These are phyloP conservation scores for Raddia distichophylla DNA, from an alignment of 176 grass and related monocot species.

Conservation along the genomic window DNA sequence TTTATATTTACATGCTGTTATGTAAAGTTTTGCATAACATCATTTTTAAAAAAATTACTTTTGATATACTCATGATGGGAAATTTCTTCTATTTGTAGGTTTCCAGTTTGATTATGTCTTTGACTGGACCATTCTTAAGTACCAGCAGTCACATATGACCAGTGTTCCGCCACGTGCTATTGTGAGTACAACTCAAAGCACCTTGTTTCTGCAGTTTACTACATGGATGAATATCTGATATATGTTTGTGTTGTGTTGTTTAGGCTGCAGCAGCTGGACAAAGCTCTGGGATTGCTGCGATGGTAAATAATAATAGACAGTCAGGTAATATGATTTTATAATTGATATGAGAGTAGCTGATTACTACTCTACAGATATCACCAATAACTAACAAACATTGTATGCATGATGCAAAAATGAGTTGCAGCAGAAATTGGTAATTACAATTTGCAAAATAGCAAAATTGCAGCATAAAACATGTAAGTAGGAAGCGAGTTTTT, in stretches of 20 bases:
- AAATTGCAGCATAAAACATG: background rate
- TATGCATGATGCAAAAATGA: constrained; percentile 12
- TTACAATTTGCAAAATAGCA: background rate
- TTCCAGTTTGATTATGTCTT: constrained; percentile 99
- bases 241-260: constrained; percentile 29
- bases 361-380: background rate
- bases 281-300: constrained; percentile 60
- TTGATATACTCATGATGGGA: constrained; percentile 19
- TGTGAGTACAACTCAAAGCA: constrained; percentile 49
- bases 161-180: constrained; percentile 66
- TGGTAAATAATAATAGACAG: constrained; percentile 56
- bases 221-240: constrained; percentile 24
- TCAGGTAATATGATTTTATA: constrained; percentile 49
- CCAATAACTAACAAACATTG: background rate
- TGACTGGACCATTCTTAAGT: constrained; percentile 97
- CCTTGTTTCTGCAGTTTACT: constrained; percentile 14
- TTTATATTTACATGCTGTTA: constrained; percentile 29
- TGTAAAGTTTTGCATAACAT: background rate
- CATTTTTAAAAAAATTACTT: background rate
- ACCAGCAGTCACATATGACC: constrained; percentile 81
- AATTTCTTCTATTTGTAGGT: constrained; percentile 47
- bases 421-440: background rate
- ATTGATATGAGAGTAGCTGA: constrained; percentile 5
- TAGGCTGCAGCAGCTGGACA: constrained; percentile 50
- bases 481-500: background rate